A percentile compares a stretch with the other conserved stretches of the same genome.
Evolutionary conservation across 768 basidiomycete genomes (phyloP).

Genomic region (Psilocybe azurescens): DNA sequence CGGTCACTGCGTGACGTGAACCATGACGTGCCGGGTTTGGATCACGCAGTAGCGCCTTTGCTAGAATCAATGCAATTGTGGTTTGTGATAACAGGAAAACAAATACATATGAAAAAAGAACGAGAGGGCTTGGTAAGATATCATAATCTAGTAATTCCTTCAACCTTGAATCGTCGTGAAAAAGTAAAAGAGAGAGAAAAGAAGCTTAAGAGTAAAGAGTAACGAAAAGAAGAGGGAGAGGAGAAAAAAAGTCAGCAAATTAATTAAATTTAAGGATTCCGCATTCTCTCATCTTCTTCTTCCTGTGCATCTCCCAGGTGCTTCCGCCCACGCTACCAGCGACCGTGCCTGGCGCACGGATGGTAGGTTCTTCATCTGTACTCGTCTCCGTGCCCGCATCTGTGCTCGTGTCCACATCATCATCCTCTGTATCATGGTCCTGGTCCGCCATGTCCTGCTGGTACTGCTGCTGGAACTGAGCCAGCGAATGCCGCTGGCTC

Average conservation of each 20-base stretch:
- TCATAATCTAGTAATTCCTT: neutral
- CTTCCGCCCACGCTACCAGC: constrained; percentile 26
- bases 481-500: neutral
- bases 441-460: neutral
- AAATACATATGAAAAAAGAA: neutral
- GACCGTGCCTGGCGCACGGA: constrained; percentile 27
- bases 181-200: neutral
- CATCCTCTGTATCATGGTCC: constrained; percentile 19
- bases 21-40: too few relatives aligned
- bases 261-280: constrained; percentile 21
- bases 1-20: too few relatives aligned
- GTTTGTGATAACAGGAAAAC: neutral
- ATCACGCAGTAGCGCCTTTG: too few relatives aligned
- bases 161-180: neutral
- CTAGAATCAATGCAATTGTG: too few relatives aligned
- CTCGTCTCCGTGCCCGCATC: constrained; percentile 37
- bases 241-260: neutral
- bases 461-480: neutral
- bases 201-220: neutral
- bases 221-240: neutral
- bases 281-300: constrained; percentile 26
- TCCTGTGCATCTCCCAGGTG: constrained; percentile 24
- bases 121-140: neutral
- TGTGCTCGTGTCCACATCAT: constrained; percentile 26
- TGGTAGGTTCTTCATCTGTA: constrained; percentile 35